phyloP scores from a whole-genome alignment of 371 early-diverging fungal genomes.

The Rhizopus arrhizus region DNA sequence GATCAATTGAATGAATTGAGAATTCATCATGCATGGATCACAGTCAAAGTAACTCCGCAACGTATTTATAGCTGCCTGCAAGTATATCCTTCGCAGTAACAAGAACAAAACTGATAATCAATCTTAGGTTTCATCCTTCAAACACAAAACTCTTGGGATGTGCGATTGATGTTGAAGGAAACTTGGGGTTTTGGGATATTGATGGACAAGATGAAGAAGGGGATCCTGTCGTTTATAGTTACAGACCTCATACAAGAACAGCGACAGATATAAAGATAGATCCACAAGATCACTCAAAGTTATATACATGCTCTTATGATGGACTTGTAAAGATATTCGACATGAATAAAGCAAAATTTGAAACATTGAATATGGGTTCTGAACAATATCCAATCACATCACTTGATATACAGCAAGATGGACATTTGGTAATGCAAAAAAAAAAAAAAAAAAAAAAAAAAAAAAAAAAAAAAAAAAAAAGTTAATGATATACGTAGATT shows the following conservation, averaged over 20 bases:
- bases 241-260: conserved; percentile 61
- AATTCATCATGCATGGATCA: conserved; percentile 54
- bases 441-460: not conserved
- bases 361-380: conserved; percentile 43
- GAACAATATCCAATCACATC: conserved; percentile 39
- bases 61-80: conserved; percentile 54
- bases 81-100: conserved; percentile 1
- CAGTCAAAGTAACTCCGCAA: conserved; percentile 61
- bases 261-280: conserved; percentile 60
- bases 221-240: conserved; percentile 57
- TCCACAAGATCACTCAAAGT: conserved; percentile 49
- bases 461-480: not conserved
- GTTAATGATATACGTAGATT: conserved; percentile 20
- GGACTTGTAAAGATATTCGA: conserved; percentile 66
- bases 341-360: conserved; percentile 56
- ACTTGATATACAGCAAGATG: conserved; percentile 50
- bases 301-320: conserved; percentile 69
- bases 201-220: conserved; percentile 51
- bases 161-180: conserved; percentile 66
- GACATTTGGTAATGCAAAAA: conserved; percentile 33
- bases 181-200: conserved; percentile 72
- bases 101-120: not conserved
- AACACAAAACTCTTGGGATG: conserved; percentile 58
- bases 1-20: conserved; percentile 24
- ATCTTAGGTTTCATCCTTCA: conserved; percentile 65